Conservation (phyloP, 495 filamentous ascomycete species). For the Parathielavia hyrcaniae region DNA sequence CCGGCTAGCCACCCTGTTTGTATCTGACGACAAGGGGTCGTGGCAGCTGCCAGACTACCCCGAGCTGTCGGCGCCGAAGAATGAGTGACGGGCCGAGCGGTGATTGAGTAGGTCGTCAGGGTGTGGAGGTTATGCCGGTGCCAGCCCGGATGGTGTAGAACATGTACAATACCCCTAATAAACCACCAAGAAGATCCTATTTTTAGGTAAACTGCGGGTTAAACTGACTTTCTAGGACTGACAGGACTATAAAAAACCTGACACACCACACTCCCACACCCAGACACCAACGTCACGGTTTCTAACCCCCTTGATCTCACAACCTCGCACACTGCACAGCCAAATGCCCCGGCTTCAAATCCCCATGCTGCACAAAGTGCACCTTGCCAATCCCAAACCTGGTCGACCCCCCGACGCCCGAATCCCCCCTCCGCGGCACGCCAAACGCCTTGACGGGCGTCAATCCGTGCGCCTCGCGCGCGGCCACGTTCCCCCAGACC, state of each 20-base stretch:
- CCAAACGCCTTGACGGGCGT: background rate
- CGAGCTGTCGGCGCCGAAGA: conserved; percentile 1
- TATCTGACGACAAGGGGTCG: background rate
- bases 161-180: no score
- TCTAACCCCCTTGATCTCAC: background rate
- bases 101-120: no score
- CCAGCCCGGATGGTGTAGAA: no score
- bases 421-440: background rate
- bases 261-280: no score
- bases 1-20: conserved; percentile 3
- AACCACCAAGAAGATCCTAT: no score
- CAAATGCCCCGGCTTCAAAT: background rate
- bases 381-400: background rate
- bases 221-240: background rate
- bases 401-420: background rate
- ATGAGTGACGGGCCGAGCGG: background rate
- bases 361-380: background rate
- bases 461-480: background rate
- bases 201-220: no score
- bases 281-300: background rate
- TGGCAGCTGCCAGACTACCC: conserved; percentile 26
- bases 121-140: no score
- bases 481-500: background rate
- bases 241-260: no score
- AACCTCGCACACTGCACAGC: conserved; percentile 1